Evolutionary conservation across 2,329 filamentous ascomycete genomes (phyloP).

Genomic region (Chaetoscypha palmicola): DNA sequence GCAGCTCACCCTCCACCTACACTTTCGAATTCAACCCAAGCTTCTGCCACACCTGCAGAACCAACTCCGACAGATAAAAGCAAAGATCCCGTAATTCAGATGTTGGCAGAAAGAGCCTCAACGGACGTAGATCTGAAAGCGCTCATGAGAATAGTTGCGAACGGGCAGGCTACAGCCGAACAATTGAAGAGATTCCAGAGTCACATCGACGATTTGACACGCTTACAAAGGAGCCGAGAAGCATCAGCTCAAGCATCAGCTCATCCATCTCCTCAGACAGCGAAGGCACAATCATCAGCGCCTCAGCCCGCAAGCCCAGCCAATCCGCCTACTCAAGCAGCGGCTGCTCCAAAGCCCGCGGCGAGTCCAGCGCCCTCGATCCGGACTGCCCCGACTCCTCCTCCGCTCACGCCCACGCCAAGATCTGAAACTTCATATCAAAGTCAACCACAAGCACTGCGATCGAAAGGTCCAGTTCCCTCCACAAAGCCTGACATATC

Average conservation of each 20-base stretch:
- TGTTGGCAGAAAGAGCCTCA: constrained; percentile 68
- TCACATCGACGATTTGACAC: constrained; percentile 72
- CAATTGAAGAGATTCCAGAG: constrained; percentile 71
- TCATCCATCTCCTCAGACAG: constrained; percentile 16
- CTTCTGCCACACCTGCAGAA: constrained; percentile 6
- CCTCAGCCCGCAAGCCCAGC: neutral
- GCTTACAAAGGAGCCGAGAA: constrained; percentile 56
- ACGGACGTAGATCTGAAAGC: constrained; percentile 66
- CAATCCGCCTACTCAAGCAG: constrained; percentile 9
- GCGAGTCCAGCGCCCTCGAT: neutral
- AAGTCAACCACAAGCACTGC: constrained; percentile 45
- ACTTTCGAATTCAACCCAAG: constrained; percentile 7
- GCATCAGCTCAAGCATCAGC: constrained; percentile 34
- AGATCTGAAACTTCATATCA: constrained; percentile 15
- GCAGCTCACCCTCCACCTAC: constrained; percentile 1
- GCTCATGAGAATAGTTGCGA: constrained; percentile 77
- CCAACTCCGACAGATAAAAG: constrained; percentile 31
- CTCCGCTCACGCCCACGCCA: constrained; percentile 23
- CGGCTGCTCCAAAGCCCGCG: constrained; percentile 4
- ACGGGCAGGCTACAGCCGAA: constrained; percentile 61
- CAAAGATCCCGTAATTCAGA: constrained; percentile 73
- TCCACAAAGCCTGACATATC: constrained; percentile 52
- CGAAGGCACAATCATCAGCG: constrained; percentile 2
- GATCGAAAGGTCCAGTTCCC: constrained; percentile 53
- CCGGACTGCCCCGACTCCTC: constrained; percentile 16